phyloP scores from a whole-genome alignment of 2,329 filamentous ascomycete genomes.

The Juglanconis oblonga region DNA sequence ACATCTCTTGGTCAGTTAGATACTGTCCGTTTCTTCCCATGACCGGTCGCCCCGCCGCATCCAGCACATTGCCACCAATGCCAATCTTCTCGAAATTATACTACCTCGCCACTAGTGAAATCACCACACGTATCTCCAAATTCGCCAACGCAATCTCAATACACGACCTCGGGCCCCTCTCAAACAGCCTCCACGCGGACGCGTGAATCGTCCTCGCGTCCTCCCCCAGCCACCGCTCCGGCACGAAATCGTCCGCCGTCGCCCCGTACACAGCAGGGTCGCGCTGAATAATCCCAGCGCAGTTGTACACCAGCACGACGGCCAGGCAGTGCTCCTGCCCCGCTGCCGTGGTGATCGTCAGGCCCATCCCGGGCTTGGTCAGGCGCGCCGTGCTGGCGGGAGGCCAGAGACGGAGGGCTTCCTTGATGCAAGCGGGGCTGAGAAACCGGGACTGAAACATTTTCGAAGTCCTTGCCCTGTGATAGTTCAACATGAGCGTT shows the following conservation, averaged over 20 bases:
- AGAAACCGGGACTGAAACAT: no score
- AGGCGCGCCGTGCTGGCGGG: not conserved
- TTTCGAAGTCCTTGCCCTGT: no score
- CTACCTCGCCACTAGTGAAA: constrained; percentile 27
- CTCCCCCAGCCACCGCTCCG: constrained; percentile 15
- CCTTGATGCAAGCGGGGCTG: not conserved
- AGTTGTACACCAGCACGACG: not conserved
- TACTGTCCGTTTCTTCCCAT: constrained; percentile 23
- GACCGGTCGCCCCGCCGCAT: constrained; percentile 20
- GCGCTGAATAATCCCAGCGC: constrained; percentile 7
- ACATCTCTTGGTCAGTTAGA: constrained; percentile 22
- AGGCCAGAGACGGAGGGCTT: not conserved
- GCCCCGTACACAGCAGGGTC: constrained; percentile 11
- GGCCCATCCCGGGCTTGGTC: not conserved
- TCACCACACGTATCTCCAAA: constrained; percentile 29
- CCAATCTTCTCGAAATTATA: constrained; percentile 32
- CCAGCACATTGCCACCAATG: constrained; percentile 24
- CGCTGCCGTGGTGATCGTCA: constrained; percentile 12
- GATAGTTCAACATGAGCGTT: no score
- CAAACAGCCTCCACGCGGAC: constrained; percentile 51
- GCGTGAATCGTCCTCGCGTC: constrained; percentile 20
- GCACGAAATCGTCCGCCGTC: constrained; percentile 12
- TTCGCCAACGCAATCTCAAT: constrained; percentile 53
- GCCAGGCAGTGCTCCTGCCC: constrained; percentile 19
- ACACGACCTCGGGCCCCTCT: constrained; percentile 49